Conservation (phyloP, 2,329 filamentous ascomycete species). For the Geosmithia flava region DNA sequence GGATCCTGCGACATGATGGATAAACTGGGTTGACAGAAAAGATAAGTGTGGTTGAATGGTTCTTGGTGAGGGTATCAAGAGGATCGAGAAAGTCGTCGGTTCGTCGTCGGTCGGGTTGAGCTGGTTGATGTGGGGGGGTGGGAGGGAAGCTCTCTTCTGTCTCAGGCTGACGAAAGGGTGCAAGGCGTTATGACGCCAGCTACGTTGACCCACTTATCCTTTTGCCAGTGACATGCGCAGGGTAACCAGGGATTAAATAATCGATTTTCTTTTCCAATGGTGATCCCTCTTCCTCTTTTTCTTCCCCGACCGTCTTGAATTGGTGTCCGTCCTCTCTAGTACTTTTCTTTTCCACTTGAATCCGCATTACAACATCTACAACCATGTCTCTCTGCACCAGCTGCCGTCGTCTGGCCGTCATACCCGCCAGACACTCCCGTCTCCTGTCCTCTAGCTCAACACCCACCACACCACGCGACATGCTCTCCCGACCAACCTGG, state of each 20-base stretch:
- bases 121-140: neutral
- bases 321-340: neutral
- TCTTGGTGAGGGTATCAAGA: neutral
- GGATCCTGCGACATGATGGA: constrained; percentile 61
- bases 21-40: neutral
- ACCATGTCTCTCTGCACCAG: constrained; percentile 16
- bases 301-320: neutral
- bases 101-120: neutral
- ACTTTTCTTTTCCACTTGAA: neutral
- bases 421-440: neutral
- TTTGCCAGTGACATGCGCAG: neutral
- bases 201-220: neutral
- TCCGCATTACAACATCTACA: neutral
- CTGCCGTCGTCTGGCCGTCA: constrained; percentile 12
- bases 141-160: neutral
- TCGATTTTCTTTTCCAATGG: neutral
- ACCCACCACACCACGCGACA: constrained; percentile 14
- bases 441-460: constrained; percentile 3
- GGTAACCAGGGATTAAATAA: neutral
- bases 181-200: neutral
- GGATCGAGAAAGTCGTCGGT: neutral
- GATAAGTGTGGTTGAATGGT: neutral
- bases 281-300: neutral
- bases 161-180: neutral
- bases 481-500: constrained; percentile 67